phyloP scores from a whole-genome alignment of 2,329 filamentous ascomycete genomes.

The Beauveria asiatica region DNA sequence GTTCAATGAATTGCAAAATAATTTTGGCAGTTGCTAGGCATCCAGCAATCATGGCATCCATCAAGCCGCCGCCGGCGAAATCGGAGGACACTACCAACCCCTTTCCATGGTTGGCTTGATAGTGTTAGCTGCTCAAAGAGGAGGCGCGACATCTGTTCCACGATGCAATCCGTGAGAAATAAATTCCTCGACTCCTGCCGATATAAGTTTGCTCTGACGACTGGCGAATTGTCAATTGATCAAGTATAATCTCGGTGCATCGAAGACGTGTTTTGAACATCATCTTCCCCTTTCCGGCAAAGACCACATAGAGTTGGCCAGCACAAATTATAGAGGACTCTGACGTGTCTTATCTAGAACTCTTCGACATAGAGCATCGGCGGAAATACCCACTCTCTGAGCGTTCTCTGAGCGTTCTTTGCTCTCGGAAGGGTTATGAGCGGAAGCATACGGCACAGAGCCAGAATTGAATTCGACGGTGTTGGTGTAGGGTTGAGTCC shows the following conservation, averaged over 20 bases:
- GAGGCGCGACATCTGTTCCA: slow-evolving; percentile 23
- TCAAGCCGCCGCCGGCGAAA: slow-evolving; percentile 13
- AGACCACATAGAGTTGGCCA: slow-evolving; percentile 22
- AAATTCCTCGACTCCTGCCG: slow-evolving; percentile 19
- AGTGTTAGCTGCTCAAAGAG: slow-evolving; percentile 19
- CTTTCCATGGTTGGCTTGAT: slow-evolving; percentile 16
- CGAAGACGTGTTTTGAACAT: slow-evolving; percentile 22
- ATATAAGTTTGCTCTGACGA: slow-evolving; percentile 22
- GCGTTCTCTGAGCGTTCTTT: slow-evolving; percentile 13
- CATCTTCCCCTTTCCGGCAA: slow-evolving; percentile 22
- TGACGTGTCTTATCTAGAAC: slow-evolving; percentile 21
- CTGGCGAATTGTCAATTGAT: slow-evolving; percentile 22
- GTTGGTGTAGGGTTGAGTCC: neutral
- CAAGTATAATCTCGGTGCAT: slow-evolving; percentile 21
- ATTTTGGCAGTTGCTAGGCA: slow-evolving; percentile 76
- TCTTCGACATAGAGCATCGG: slow-evolving; percentile 21
- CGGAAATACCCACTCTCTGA: slow-evolving; percentile 17
- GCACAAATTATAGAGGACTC: slow-evolving; percentile 19
- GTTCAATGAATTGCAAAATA: slow-evolving; percentile 74
- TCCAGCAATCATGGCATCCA: slow-evolving; percentile 75
- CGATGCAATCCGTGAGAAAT: slow-evolving; percentile 18
- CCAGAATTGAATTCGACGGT: slow-evolving; percentile 65
- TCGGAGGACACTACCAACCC: slow-evolving; percentile 14
- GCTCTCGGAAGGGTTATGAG: slow-evolving; percentile 21
- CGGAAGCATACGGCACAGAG: slow-evolving; percentile 49